Conservation (phyloP, 2,329 filamentous ascomycete genomes). For the Apiospora aurea region DNA sequence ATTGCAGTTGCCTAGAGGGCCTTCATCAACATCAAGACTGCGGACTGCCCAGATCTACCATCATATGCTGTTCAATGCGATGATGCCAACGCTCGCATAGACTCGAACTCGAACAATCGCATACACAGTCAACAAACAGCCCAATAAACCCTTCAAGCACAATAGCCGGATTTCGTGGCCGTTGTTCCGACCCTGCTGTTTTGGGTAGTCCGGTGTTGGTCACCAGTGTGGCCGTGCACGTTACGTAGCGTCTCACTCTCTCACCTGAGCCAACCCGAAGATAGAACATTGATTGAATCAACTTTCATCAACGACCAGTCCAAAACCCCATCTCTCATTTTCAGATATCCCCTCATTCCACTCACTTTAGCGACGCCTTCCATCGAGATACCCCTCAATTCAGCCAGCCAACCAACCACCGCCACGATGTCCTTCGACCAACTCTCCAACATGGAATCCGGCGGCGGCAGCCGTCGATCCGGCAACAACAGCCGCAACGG, state of each 20-base stretch:
- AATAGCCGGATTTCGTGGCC: neutral
- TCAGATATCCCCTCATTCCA: neutral
- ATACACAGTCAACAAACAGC: too few relatives aligned
- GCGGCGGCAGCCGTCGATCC: constrained; percentile 64
- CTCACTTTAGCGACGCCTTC: neutral
- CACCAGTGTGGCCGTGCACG: constrained; percentile 14
- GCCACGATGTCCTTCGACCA: constrained; percentile 87
- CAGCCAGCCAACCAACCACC: neutral
- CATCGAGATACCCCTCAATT: neutral
- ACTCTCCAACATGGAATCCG: constrained; percentile 81
- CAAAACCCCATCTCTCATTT: neutral
- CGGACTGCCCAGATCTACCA: too few relatives aligned
- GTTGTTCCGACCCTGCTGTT: neutral
- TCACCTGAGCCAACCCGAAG: constrained; percentile 13
- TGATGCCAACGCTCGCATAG: too few relatives aligned
- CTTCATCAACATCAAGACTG: too few relatives aligned
- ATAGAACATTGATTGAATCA: neutral
- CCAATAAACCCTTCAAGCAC: too few relatives aligned
- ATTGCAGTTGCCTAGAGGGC: too few relatives aligned
- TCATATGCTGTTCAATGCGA: too few relatives aligned
- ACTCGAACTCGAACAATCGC: too few relatives aligned
- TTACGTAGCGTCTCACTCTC: neutral
- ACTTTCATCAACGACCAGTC: constrained; percentile 11
- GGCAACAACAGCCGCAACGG: constrained; percentile 29
- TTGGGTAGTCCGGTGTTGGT: neutral